Evolutionary conservation across 2,329 filamentous ascomycete genomes (phyloP), one percentile per base, ranked within the genome.

Genomic region (Aaosphaeria arxii): DNA sequence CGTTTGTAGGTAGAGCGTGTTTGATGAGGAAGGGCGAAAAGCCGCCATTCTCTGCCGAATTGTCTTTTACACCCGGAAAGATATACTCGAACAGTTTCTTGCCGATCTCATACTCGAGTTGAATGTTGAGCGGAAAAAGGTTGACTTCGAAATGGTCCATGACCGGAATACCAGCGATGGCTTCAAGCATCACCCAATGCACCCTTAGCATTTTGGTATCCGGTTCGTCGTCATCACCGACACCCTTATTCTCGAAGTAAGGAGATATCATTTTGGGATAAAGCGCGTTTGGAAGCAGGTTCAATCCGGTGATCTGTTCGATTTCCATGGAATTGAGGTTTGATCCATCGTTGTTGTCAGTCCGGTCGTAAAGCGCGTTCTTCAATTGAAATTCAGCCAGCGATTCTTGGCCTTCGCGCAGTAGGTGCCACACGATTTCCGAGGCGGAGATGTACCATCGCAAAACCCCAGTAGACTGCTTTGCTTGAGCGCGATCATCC

Each of bases 171-270:
- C 94, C 94, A 35, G 92, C 94, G 68, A 99, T 96, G 6, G 94
- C 91, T 72, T 99, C 94, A 4, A 99, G 80, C 90, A 96, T 96
- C 66, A 96, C 86, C 90, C 95, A 99, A 66, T 95, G 94, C 9
- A 99, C 89, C 32, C 87, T 84, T 44, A 99, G 81, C 87, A 97
- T 97, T 63, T 91, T 89, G 41, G 81, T 80, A 52, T 87, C 84
- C 17, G 17, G 17, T 45, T 78, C 74, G n/a, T 78, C 71, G 41
- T 83, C 79, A 31, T 78, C 76, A 55, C 66, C 75, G 60, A 55
- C 76, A 64, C 68, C 82, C 33, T 82, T 64, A 47, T 67, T 80
- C 52, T 95, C 88, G 24, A 87, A 74, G 62, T 95, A 97, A 0
- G 94, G 91, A 11, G 88, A 87, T 51, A 99, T 90, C 80, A 99